Percentiles rank a stretch among this genome's conserved stretches.
Evolutionary conservation across 176 grass and related monocot species (phyloP).

Genomic region (Thinopyrum elongatum): DNA sequence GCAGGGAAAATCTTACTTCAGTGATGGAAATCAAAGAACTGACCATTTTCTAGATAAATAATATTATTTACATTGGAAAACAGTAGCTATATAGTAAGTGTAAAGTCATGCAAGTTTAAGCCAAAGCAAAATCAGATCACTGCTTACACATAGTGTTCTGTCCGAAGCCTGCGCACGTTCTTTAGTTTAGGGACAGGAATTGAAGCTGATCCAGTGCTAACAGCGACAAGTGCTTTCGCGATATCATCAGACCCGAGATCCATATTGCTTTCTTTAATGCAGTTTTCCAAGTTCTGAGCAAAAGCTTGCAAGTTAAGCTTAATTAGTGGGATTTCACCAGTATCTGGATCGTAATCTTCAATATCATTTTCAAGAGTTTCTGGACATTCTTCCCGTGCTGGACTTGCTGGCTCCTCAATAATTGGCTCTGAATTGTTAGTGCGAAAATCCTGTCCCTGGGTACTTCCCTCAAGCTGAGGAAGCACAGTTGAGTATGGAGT

Average conservation of each 20-base stretch:
- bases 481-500: constrained; percentile 13
- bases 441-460: constrained; percentile 23
- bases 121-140: not conserved
- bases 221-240: constrained; percentile 74
- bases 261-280: constrained; percentile 61
- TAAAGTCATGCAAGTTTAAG: constrained; percentile 14
- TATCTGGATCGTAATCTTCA: constrained; percentile 65
- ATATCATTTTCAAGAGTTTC: constrained; percentile 53
- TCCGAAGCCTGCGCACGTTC: constrained; percentile 77
- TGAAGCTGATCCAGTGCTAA: constrained; percentile 69
- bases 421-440: constrained; percentile 68
- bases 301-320: constrained; percentile 84
- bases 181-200: constrained; percentile 86
- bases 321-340: constrained; percentile 86
- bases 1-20: constrained; percentile 39
- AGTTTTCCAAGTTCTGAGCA: constrained; percentile 66
- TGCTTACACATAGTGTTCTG: constrained; percentile 88
- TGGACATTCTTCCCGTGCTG: constrained; percentile 45
- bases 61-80: not conserved
- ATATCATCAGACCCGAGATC: constrained; percentile 70
- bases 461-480: constrained; percentile 35
- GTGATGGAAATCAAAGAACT: constrained; percentile 24
- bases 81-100: constrained; percentile 1
- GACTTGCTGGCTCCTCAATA: constrained; percentile 88
- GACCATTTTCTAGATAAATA: not conserved